Evolutionary conservation across 2,329 filamentous ascomycete species (phyloP), one percentile per base, ranked within the genome.

Genomic region (Botrytis byssoidea): DNA sequence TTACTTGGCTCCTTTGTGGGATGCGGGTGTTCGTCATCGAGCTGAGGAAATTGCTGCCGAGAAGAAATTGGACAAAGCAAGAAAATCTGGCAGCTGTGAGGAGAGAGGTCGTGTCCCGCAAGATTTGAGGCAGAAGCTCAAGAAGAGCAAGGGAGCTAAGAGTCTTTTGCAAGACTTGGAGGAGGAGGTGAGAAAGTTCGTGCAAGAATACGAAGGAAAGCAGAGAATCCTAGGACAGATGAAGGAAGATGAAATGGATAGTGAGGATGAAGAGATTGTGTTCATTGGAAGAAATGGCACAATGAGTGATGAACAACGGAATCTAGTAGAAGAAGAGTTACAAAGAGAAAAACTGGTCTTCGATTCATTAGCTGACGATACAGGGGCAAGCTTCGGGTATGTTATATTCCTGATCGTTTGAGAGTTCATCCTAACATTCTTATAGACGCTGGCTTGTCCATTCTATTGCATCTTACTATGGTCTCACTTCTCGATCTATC

Each of bases 391-490:
- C 6, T 98, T 97, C 84, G 94, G 74, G 79, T 95, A 84, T 79
- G 91, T 88, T 70, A 57, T 65, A 48, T 71, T 40, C 72, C 70
- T 71, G 60, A 68, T 20, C 70, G 65, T 71, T 63, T 74, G 67
- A 70, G 67, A 40, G 16, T 73, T 44, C 71, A 75, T 46, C 77
- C 77, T 78, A 71, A 75, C 51, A 48, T 20, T n/a, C 68, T 69
- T 67, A 66, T 75, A 95, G 93, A 77, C 92, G 95, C 76, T 98
- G 95, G 93, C 88, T 98, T 71, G 93, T 97, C 1, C 95, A 98
- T 83, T 92, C 93, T 74, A 95, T 98, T 76, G 95, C 93, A 16
- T 89, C 92, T 59, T 98, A 98, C 82, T 98, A 98, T 81, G 95
- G 89, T 57, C 87, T 98, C 73, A 88, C 90, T 75, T 97, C 95